A percentile compares a stretch with the other conserved stretches of the same genome.
Evolutionary conservation across 805 yeast genomes (phyloP).

Genomic region (Barnettozyma salicaria): DNA sequence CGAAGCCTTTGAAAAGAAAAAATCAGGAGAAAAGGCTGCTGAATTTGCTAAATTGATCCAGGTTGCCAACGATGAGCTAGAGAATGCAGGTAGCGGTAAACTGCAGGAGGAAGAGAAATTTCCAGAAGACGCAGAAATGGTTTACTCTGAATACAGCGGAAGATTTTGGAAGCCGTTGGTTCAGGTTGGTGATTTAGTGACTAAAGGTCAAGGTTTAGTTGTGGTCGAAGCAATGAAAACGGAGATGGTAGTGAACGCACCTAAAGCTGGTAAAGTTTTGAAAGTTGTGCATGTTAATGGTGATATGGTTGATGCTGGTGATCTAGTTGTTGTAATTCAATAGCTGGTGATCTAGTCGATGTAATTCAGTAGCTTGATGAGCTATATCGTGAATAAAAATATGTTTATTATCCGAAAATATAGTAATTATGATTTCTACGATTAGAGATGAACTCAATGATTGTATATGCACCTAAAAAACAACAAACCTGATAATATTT

Average conservation of each 20-base stretch:
- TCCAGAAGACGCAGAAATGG: conserved; percentile 74
- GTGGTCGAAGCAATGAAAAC: conserved; percentile 99
- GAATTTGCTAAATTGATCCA: conserved; percentile 84
- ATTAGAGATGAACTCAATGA: background rate
- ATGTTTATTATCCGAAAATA: too few species aligned
- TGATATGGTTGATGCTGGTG: conserved; percentile 97
- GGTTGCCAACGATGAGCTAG: conserved; percentile 70
- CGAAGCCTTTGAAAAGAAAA: conserved; percentile 55
- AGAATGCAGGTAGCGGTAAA: conserved; percentile 42
- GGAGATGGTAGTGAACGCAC: conserved; percentile 82
- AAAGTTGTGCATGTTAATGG: conserved; percentile 79
- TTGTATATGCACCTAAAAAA: too few species aligned
- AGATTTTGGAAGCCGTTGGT: conserved; percentile 93
- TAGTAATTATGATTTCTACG: background rate
- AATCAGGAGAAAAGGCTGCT: conserved; percentile 75
- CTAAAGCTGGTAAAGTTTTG: conserved; percentile 63
- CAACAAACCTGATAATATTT: too few species aligned
- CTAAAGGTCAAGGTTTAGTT: conserved; percentile 70
- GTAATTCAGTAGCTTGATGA: too few species aligned
- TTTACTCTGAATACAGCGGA: conserved; percentile 95
- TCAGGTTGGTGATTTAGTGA: conserved; percentile 67
- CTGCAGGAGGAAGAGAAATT: conserved; percentile 46
- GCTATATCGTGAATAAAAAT: too few species aligned
- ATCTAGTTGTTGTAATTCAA: conserved; percentile 78
- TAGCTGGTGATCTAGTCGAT: too few species aligned